Evolutionary conservation across 2,329 filamentous ascomycete genomes (phyloP).

Genomic region (Ophiostoma montium): DNA sequence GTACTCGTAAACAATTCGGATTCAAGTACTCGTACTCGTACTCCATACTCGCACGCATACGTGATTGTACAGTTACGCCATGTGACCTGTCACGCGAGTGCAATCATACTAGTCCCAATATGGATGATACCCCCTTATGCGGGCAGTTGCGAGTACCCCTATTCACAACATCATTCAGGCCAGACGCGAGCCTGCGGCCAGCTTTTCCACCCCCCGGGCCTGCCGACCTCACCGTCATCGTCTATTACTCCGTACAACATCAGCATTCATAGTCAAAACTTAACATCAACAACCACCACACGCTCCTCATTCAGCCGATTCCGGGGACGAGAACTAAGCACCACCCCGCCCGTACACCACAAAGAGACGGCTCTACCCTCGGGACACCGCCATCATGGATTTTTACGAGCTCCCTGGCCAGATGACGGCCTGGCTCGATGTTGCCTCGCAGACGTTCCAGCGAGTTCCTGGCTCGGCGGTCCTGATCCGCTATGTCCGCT

Average conservation of each 20-base stretch:
- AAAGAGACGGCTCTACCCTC: too few species aligned
- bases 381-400: conserved; percentile 35
- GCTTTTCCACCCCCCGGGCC: not conserved
- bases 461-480: conserved; percentile 89
- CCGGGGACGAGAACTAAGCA: too few species aligned
- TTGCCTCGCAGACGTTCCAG: conserved; percentile 56
- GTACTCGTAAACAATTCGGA: too few species aligned
- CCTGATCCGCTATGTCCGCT: conserved; percentile 86
- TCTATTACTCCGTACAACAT: not conserved
- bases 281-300: not conserved
- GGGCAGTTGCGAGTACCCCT: conserved; percentile 1
- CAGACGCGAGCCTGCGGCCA: not conserved
- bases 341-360: too few species aligned
- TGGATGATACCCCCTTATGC: not conserved
- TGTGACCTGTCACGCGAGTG: not conserved
- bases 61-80: too few species aligned
- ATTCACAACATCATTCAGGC: not conserved
- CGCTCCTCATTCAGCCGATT: too few species aligned
- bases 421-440: conserved; percentile 36
- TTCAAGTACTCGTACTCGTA: too few species aligned
- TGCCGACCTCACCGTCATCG: not conserved
- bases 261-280: not conserved
- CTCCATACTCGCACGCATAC: too few species aligned
- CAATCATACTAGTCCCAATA: not conserved
- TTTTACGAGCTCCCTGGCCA: conserved; percentile 45